A percentile compares a stretch with the other conserved stretches of the same genome.
Evolutionary conservation across 441 rosid genomes (phyloP).

Genomic region (Populus hybrid): DNA sequence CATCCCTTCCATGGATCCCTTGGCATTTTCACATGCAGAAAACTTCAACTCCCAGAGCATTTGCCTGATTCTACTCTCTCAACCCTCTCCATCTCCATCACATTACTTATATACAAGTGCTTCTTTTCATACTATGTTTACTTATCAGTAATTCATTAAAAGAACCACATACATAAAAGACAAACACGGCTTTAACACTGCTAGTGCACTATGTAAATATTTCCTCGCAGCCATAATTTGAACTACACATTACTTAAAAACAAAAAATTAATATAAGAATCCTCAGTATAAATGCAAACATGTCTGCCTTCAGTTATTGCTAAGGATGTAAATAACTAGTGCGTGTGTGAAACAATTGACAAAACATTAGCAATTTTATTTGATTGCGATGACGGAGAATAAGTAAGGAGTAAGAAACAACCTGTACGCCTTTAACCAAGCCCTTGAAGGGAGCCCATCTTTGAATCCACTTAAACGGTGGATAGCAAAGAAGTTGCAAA

Average conservation of each 20-base stretch:
- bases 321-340: background rate
- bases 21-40: background rate
- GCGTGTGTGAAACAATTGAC: background rate
- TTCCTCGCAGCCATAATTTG: background rate
- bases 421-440: slow-evolving; percentile 76
- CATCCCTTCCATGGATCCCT: background rate
- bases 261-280: background rate
- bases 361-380: background rate
- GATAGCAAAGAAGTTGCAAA: no score
- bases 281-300: background rate
- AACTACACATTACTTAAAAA: background rate
- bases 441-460: no score
- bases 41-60: background rate
- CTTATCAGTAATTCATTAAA: background rate
- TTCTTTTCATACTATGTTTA: background rate
- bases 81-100: background rate
- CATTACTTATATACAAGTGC: background rate
- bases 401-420: slow-evolving; percentile 23
- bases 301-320: background rate
- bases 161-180: background rate
- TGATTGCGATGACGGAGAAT: background rate
- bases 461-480: no score
- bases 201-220: background rate
- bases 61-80: background rate
- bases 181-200: background rate